These are phyloP conservation scores for Teratosphaeria viscida DNA, from an alignment of 2,329 filamentous ascomycete genomes.

Conservation along the genomic window DNA sequence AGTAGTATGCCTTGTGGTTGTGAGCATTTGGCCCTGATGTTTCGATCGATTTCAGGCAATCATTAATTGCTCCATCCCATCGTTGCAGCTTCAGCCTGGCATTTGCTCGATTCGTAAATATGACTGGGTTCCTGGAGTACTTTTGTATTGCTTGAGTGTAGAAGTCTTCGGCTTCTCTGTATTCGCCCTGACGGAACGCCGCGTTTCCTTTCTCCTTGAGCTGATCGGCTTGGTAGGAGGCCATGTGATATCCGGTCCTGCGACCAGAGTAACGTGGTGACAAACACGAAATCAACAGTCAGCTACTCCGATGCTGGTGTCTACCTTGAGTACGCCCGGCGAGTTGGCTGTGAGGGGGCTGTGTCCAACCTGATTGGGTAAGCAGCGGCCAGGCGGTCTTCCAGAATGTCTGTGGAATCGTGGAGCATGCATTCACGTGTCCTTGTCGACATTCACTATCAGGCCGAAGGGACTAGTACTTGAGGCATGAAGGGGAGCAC, in stretches of 20 bases:
- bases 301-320: no score
- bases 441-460: background rate
- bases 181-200: constrained; percentile 57
- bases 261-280: background rate
- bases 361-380: background rate
- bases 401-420: background rate
- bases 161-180: constrained; percentile 51
- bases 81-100: constrained; percentile 62
- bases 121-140: constrained; percentile 63
- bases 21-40: constrained; percentile 41
- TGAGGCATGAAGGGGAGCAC: background rate
- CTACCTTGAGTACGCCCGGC: no score
- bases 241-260: background rate
- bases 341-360: background rate
- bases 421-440: background rate
- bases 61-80: constrained; percentile 65
- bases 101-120: constrained; percentile 87
- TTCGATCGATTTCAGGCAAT: constrained; percentile 65
- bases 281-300: no score
- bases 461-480: no score
- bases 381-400: background rate
- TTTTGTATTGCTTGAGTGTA: constrained; percentile 68
- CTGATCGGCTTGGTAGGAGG: constrained; percentile 31
- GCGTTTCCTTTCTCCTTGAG: constrained; percentile 49
- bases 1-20: constrained; percentile 53